These are phyloP conservation scores for Penicillium robsamsonii DNA, from an alignment of 495 filamentous ascomycete genomes.

Conservation along the genomic window DNA sequence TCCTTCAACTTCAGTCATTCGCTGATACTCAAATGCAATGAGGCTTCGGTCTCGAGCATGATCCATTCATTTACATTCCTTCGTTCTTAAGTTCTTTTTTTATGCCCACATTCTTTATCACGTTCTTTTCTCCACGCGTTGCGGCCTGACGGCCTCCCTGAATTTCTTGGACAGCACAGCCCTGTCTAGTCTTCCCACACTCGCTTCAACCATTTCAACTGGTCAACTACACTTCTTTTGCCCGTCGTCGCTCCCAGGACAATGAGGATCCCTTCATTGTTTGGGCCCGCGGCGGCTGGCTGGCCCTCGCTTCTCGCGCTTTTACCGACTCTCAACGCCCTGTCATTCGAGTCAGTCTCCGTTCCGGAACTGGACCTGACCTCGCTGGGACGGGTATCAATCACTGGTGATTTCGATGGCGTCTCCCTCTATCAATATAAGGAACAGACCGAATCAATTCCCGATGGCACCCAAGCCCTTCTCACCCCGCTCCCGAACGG, in stretches of 20 bases:
- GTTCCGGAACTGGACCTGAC: constrained; percentile 77
- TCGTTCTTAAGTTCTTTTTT: constrained; percentile 26
- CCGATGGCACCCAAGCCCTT: constrained; percentile 79
- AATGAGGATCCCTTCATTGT: constrained; percentile 59
- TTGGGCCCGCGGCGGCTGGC: constrained; percentile 53
- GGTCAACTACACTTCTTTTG: constrained; percentile 11
- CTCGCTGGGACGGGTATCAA: constrained; percentile 77
- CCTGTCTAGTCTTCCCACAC: constrained; percentile 15
- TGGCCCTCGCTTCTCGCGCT: constrained; percentile 43
- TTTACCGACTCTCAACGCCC: constrained; percentile 43
- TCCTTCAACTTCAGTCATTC: constrained; percentile 41
- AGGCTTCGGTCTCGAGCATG: constrained; percentile 27
- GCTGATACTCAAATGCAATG: constrained; percentile 31
- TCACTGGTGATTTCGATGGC: constrained; percentile 87
- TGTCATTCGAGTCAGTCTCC: constrained; percentile 69
- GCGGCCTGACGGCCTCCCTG: constrained; percentile 23
- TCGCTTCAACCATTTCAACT: constrained; percentile 15
- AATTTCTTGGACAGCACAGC: constrained; percentile 22
- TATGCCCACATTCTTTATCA: constrained; percentile 34
- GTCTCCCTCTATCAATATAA: constrained; percentile 86
- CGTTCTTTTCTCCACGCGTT: constrained; percentile 37
- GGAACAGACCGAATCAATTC: constrained; percentile 67
- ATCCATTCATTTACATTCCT: constrained; percentile 32
- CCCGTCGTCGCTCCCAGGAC: constrained; percentile 47
- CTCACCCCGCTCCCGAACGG: constrained; percentile 84